Conservation (phyloP, 257 asterid genomes). For the Solanum bulbocastanum region DNA sequence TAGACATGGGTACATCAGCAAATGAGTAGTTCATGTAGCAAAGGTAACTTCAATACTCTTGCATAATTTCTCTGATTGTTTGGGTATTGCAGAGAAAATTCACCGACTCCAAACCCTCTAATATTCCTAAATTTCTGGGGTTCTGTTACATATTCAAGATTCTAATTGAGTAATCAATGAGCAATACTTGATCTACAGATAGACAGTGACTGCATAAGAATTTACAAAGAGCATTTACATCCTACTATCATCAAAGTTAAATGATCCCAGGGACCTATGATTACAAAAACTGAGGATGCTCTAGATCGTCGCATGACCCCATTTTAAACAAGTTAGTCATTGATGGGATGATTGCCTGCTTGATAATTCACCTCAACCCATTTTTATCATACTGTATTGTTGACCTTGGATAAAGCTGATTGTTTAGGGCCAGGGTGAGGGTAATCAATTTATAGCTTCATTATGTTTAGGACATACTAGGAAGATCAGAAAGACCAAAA, state of each 20-base stretch:
- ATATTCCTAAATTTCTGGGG: background rate
- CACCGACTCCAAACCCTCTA: background rate
- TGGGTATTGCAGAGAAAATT: background rate
- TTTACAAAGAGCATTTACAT: background rate
- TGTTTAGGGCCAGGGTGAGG: background rate
- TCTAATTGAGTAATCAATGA: background rate
- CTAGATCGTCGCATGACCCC: background rate
- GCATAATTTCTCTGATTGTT: background rate
- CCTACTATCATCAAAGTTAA: background rate
- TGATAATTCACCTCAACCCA: background rate
- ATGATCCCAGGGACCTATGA: background rate
- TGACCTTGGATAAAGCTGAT: background rate
- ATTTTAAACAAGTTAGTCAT: background rate
- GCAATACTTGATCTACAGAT: background rate
- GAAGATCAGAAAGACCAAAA: background rate
- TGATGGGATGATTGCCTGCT: background rate
- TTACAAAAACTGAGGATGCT: background rate
- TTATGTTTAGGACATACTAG: background rate
- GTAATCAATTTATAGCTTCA: background rate
- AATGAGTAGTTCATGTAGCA: background rate
- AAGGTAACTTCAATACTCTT: background rate
- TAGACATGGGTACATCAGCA: background rate
- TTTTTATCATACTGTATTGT: background rate
- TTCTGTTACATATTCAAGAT: background rate
- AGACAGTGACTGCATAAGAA: background rate